Evolutionary conservation across 2,329 filamentous ascomycete species (phyloP), one percentile per base, ranked within the genome.

Genomic region (Penicillium thymicola): DNA sequence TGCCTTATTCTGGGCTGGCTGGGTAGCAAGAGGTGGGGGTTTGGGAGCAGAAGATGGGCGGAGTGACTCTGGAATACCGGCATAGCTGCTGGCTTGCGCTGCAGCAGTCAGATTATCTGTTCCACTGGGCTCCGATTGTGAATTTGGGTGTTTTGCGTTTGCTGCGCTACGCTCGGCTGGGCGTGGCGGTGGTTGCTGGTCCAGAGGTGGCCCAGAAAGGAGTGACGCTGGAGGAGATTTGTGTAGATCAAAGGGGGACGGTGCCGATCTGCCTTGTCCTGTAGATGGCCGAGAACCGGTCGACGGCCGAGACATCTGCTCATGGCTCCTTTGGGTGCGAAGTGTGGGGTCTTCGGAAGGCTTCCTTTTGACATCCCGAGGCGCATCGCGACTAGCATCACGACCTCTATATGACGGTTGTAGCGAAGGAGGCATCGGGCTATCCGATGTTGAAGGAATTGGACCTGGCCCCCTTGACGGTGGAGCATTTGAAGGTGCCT

Each of bases 301-400:
- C 14, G 72, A 70, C 18, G 74, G 68, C 41, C 72, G 71, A 18
- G 65, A 67, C 58, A 76, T 67, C 28, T 74, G 75, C 38, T 79
- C 76, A 9, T 75, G 72, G 55, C 74, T 78, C 54, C 64, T 69
- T 55, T 75, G 70, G 25, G 59, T 54, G 52, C 74, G 70, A 48
- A 75, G 61, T 18, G 65, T 59, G 11, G 71, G 72, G 28, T 78
- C 76, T 47, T 75, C 70, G 9, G 73, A 68, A 32, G 69, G 62
- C 51, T 69, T 70, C 47, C 67, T 67, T 44, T 70, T 59, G n/a
- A 55, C 27, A 25, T 73, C 72, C 23, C 61, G 68, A 7, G 62
- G 62, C 51, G 64, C 70, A 64, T 77, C 75, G 10, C 74, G 74
- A 57, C 75, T 76, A 14, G 69, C 67, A 28, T 72, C 65, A 46